These are phyloP conservation scores for Apiospora sp. DNA, from an alignment of 2,329 filamentous ascomycete genomes.

Conservation along the genomic window DNA sequence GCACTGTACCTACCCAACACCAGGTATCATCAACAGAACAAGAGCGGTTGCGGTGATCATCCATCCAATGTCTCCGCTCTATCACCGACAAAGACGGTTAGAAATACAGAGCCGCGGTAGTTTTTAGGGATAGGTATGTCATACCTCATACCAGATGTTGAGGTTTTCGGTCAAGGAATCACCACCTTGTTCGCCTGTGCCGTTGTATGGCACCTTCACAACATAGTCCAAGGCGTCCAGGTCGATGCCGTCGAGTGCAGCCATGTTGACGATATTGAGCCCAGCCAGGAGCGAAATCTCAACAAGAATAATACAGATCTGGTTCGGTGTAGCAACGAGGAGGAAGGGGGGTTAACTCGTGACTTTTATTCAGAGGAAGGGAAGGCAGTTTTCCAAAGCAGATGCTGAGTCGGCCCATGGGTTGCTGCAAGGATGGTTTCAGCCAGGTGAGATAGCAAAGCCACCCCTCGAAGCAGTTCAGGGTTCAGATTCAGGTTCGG, in stretches of 20 bases:
- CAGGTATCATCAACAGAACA: conserved; percentile 91
- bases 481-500: neutral
- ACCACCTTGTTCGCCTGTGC: conserved; percentile 69
- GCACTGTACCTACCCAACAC: conserved; percentile 70
- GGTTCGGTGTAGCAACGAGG: neutral
- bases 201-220: conserved; percentile 67
- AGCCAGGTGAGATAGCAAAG: neutral
- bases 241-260: conserved; percentile 42
- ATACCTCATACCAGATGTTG: conserved; percentile 80
- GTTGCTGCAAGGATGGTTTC: conserved; percentile 10
- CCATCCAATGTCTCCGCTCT: conserved; percentile 84
- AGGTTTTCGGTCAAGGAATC: conserved; percentile 73
- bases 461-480: neutral
- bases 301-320: neutral
- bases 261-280: conserved; percentile 1
- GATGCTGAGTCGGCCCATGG: neutral
- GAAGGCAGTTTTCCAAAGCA: neutral
- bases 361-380: neutral
- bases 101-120: neutral
- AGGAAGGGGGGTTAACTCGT: neutral
- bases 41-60: conserved; percentile 83
- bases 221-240: conserved; percentile 55
- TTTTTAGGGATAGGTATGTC: conserved; percentile 32
- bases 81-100: conserved; percentile 23
- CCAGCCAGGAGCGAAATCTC: conserved; percentile 6